Evolutionary conservation across 306 rosid species (phyloP).

Genomic region (Fagus sylvatica): DNA sequence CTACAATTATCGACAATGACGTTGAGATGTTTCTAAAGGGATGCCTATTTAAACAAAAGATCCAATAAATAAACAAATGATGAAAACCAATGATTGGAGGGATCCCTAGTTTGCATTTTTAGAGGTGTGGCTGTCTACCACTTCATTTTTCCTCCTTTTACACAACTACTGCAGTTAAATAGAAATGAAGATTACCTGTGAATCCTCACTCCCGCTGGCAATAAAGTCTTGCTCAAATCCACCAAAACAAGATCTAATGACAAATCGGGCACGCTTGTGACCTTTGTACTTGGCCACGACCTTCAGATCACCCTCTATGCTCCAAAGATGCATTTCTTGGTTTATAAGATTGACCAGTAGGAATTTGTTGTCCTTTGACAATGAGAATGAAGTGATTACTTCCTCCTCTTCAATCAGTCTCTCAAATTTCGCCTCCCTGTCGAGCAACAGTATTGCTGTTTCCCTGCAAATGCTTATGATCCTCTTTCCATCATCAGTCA

Average conservation of each 20-base stretch:
- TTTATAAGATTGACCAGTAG: conserved; percentile 82
- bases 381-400: conserved; percentile 74
- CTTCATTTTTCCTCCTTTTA: neutral
- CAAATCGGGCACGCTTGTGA: conserved; percentile 74
- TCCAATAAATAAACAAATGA: neutral
- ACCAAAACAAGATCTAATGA: conserved; percentile 95
- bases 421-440: conserved; percentile 78
- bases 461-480: conserved; percentile 77
- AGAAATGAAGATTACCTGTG: conserved; percentile 59
- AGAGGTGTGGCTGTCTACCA: neutral
- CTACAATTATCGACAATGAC: neutral
- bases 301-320: conserved; percentile 63
- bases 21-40: neutral
- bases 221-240: conserved; percentile 83
- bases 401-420: conserved; percentile 76
- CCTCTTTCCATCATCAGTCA: conserved; percentile 66
- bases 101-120: neutral
- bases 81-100: neutral
- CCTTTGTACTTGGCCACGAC: conserved; percentile 77
- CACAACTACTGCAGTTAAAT: too few species aligned
- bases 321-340: conserved; percentile 99
- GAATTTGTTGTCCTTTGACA: conserved; percentile 73
- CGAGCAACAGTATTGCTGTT: conserved; percentile 60
- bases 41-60: neutral
- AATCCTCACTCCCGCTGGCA: conserved; percentile 99